These are phyloP conservation scores for Cercophora samala DNA, from an alignment of 495 filamentous ascomycete species.

Conservation along the genomic window DNA sequence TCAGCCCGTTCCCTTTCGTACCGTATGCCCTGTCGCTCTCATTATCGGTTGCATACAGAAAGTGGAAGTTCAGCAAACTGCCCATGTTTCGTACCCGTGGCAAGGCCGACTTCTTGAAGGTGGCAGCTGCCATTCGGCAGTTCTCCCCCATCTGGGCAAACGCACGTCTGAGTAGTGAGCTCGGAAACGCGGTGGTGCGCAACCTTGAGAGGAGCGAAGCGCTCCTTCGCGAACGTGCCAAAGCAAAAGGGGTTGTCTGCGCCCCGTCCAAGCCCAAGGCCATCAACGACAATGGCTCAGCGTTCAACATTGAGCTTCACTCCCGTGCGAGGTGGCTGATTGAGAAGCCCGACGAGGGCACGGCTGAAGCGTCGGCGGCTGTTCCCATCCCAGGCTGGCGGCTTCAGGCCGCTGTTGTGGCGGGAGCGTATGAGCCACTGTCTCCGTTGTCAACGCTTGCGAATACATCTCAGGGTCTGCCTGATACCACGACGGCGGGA, in stretches of 20 bases:
- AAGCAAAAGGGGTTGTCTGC: neutral
- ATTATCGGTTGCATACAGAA: slow-evolving; percentile 66
- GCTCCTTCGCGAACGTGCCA: neutral
- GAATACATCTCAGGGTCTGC: too few relatives aligned
- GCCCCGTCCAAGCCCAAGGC: neutral
- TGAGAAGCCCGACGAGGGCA: neutral
- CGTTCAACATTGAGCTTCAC: neutral
- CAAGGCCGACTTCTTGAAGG: slow-evolving; percentile 56
- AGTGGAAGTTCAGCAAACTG: slow-evolving; percentile 63
- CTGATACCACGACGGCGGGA: too few relatives aligned
- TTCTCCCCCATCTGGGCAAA: slow-evolving; percentile 60
- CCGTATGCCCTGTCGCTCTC: slow-evolving; percentile 66
- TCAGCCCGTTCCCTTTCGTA: slow-evolving; percentile 58
- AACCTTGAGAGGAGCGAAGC: slow-evolving; percentile 18
- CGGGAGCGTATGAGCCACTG: too few relatives aligned
- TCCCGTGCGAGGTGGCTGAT: neutral
- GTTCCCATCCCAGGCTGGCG: neutral
- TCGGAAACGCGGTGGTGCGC: slow-evolving; percentile 42
- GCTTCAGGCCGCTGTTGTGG: neutral
- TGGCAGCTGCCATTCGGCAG: slow-evolving; percentile 53
- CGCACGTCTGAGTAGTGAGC: slow-evolving; percentile 58
- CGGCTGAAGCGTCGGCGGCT: neutral
- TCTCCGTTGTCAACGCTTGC: too few relatives aligned
- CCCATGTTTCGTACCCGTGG: slow-evolving; percentile 62
- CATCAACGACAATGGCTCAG: neutral